Base-by-base conservation (phyloP, 371 early-diverging fungal species). In the Mortierella sp. region DNA sequence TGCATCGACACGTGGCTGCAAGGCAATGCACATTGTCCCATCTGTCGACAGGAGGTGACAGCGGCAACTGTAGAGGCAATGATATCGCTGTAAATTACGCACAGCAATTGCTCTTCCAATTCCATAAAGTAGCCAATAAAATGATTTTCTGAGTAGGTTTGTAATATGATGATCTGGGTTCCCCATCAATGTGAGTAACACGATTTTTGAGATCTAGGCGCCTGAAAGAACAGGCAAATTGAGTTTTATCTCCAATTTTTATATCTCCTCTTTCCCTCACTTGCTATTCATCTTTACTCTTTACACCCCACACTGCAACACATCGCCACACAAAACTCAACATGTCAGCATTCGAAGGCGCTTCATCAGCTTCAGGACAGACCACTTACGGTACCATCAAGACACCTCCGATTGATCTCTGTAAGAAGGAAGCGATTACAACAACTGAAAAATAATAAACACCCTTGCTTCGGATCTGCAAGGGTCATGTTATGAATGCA, bases 1-100 rank as follows among this genome's bases (percentile, higher is more conserved):
- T 71, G 71, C 32, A 71, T 71, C n/a, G 71, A 71, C 43, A 60
- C 59, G 17, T 71, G 71, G 71, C 54, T 71, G 2, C 40, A 19
- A 17, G 29, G 31, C 29, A 64, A 53, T 37, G 64, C 61, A 2
- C 71, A 65, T 28, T 71, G 71, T 42, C 71, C 71, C 13, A 71
- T 71, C 29, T 71, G 71, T 40, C 49, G 71, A 54, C 71, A 71
- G 15, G 65, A 64, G 17, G 71, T 71, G 51, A 64, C 53, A 19
- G 47, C 54, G 1, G 43, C 32, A 10, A 28, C 63, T 45, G 70
- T 56, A 1, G 35, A 40, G 8, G n/a, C 62, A 15, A 69, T 69
- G 70, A 22, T 22, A 7, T 10, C 13, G 26, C 17, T 35, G 7
- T 22, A 40, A 22, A 57, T 3, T 13, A 57, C 31, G 19, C n/a